Conservation (phyloP, 2,329 filamentous ascomycete species). For the Pseudocercospora fijiensis region DNA sequence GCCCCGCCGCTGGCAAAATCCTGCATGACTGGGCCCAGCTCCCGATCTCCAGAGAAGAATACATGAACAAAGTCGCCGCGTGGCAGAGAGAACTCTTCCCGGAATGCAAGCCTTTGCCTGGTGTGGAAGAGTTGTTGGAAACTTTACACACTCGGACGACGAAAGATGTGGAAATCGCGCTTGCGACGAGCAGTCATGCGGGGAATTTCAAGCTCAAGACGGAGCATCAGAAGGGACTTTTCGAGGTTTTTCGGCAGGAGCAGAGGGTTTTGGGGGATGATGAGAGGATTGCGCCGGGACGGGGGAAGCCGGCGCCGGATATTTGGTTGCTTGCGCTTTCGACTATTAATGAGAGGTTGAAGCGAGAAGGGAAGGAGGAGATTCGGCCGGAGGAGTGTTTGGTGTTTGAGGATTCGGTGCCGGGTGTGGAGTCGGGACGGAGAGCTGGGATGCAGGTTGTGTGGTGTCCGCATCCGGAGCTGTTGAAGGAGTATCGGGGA, state of each 20-base stretch:
- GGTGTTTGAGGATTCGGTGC: constrained; percentile 94
- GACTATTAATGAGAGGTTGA: constrained; percentile 75
- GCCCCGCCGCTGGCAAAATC: constrained; percentile 59
- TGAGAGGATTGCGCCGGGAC: constrained; percentile 67
- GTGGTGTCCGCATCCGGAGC: constrained; percentile 82
- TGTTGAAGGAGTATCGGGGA: constrained; percentile 73
- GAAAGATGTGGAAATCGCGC: constrained; percentile 67
- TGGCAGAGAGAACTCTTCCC: constrained; percentile 75
- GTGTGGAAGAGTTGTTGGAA: constrained; percentile 67
- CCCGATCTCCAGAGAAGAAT: constrained; percentile 71
- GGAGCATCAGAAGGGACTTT: constrained; percentile 50
- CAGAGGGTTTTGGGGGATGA: constrained; percentile 86
- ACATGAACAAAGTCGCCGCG: constrained; percentile 57
- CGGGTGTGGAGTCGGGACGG: constrained; percentile 85
- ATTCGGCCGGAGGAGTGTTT: constrained; percentile 84
- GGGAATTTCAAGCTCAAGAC: constrained; percentile 79
- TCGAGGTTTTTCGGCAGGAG: constrained; percentile 62
- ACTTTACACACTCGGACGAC: constrained; percentile 52
- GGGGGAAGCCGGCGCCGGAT: constrained; percentile 93
- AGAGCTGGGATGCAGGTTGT: constrained; percentile 92
- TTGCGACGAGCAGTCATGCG: constrained; percentile 76
- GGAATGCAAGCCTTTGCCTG: constrained; percentile 71
- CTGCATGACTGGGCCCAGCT: constrained; percentile 82
- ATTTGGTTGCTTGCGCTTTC: constrained; percentile 87
- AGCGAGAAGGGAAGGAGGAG: constrained; percentile 54